Base-by-base conservation (phyloP, 805 yeast species). In the Brettanomyces sp. region DNA sequence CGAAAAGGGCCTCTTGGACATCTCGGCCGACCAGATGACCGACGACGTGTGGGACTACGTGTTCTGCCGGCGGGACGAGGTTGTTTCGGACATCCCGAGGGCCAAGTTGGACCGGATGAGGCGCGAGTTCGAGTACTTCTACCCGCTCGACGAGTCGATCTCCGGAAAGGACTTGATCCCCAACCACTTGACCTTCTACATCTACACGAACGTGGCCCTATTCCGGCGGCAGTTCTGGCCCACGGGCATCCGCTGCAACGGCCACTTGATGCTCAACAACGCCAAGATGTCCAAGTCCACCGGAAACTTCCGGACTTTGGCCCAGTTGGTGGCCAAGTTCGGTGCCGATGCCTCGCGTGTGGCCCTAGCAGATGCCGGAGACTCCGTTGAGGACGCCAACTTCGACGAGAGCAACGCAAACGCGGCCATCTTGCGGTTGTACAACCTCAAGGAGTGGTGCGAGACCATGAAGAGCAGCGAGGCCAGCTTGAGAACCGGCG, bases 281-380 rank as follows among this genome's bases (percentile, higher is more conserved):
- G 93, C 91, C 57, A 93, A 93, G 77, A 93, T 93, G 99, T 82
- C 97, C 46, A 93, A 93, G 67, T 85, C 95, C 32, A 91, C 98
- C 32, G 99, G 99, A 69, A 93, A 93, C 72, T 93, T 93, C 64
- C 74, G 87, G 81, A 93, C 98, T 44, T 73, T 93, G 65, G 77
- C 81, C 57, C 88, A 93, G 65, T 77, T 85, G 63, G 82, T 82
- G 49, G 74, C 79, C 57, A 93, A 93, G 68, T 93, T 82, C 56
- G 99, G 99, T 66, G 95, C 98, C 44, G 99, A 93, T 66, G 97
- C 98, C 38, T 73, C 96, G 9, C 85, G 99, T 74, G 86, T 93
- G 64, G 97, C 99, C 4, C 72, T 93, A 53, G 99, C 98, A 41
- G 99, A 93, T 72, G 96, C 97, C 44, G 99, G 99, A 73, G 99